Evolutionary conservation across 2,329 filamentous ascomycete genomes (phyloP), one percentile per base, ranked within the genome.

Genomic region (Alternaria infectoria): DNA sequence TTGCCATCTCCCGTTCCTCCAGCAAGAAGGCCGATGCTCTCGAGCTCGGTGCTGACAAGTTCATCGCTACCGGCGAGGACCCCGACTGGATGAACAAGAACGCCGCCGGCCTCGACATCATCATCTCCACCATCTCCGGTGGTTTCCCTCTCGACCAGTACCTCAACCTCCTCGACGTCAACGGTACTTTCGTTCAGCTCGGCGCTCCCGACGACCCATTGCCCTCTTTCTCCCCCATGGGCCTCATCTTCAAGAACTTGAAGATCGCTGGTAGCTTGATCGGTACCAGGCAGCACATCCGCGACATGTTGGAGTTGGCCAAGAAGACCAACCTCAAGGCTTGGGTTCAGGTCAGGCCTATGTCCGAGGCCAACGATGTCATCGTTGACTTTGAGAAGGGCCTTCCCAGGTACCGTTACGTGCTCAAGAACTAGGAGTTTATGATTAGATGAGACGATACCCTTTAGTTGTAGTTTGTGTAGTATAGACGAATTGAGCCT

Each of bases 151-250:
- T 92, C 23, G 76, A 80, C 54, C 80, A 86, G 50, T 92, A 92
- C 77, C 81, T 93, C 59, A 71, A 80, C 13, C 82, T 93, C 9
- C 81, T 92, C 32, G 83, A 85, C 62, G 79, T 83, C 15, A 84
- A 87, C 52, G 90, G 90, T 6, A 83, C 83, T 13, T 88, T 91
- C 69, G 85, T 91, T 60, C 88, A 91, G 77, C 84, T 93, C 52
- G 90, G 90, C 26, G 86, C 86, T 1, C 90, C 90, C 0, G 90
- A 93, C 71, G 79, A 82, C 77, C 65, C 86, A 43, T 55, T 75
- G 68, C 83, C 88, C 68, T 72, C 77, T 52, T 81, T 88, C 64
- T 85, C 86, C 3, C 86, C 86, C 72, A 77, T 84, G 82, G 80
- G 81, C 0, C 67, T 91, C 32, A 72, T 91, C 19, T 25, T 75